These are phyloP conservation scores for Vitis hybrid DNA, from an alignment of 177 flowering plant species.

Conservation along the genomic window DNA sequence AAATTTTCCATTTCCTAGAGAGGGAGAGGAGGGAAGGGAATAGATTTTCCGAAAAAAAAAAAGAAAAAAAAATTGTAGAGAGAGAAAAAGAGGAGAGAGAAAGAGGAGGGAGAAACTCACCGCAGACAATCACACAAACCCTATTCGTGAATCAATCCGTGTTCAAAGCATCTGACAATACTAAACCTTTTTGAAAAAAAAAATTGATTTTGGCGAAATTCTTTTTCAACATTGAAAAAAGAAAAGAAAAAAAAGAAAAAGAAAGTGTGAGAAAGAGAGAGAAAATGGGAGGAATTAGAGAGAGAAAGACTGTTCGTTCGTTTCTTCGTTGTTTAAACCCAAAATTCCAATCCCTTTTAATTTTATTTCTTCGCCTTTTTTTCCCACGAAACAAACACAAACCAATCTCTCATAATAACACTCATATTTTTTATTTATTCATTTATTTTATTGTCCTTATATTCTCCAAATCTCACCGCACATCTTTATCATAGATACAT, in stretches of 20 bases:
- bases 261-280: background rate
- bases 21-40: too few species aligned
- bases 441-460: background rate
- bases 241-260: slow-evolving; percentile 1
- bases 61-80: background rate
- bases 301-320: slow-evolving; percentile 27
- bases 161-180: slow-evolving; percentile 8
- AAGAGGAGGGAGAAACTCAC: slow-evolving; percentile 8
- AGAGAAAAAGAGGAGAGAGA: background rate
- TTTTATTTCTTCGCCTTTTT: background rate
- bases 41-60: too few species aligned
- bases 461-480: slow-evolving; percentile 42
- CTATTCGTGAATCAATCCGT: slow-evolving; percentile 21
- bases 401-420: too few species aligned
- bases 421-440: background rate
- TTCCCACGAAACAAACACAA: too few species aligned
- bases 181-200: background rate
- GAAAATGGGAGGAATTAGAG: slow-evolving; percentile 17
- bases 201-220: background rate
- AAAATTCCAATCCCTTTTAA: slow-evolving; percentile 6
- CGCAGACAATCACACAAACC: slow-evolving; percentile 1
- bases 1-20: background rate
- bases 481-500: slow-evolving; percentile 29
- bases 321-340: slow-evolving; percentile 17
- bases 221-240: slow-evolving; percentile 1